Evolutionary conservation across 2,329 filamentous ascomycete species (phyloP).

Genomic region (Coniochaeta prunicola): DNA sequence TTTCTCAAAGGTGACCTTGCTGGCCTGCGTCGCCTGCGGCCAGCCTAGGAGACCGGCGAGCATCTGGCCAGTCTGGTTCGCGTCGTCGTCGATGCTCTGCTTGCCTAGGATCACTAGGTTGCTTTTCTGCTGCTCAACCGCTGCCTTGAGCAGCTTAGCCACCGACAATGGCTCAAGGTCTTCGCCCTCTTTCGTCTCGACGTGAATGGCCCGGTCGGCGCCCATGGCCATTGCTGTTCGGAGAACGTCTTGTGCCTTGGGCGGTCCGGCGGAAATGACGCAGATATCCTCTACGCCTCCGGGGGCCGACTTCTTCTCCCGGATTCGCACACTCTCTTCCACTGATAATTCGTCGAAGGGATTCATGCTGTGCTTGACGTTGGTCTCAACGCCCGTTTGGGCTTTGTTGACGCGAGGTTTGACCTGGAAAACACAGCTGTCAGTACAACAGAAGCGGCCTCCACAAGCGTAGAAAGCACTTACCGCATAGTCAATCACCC

Average conservation of each 20-base stretch:
- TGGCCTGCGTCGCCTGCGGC: conserved; percentile 92
- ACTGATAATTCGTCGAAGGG: conserved; percentile 98
- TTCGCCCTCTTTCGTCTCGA: conserved; percentile 69
- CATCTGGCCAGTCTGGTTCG: conserved; percentile 96
- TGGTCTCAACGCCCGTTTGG: conserved; percentile 84
- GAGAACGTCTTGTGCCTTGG: conserved; percentile 81
- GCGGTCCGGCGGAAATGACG: conserved; percentile 77
- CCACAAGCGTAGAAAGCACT: too few species aligned
- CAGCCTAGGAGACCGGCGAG: conserved; percentile 85
- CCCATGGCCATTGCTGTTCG: conserved; percentile 99
- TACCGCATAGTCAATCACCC: conserved; percentile 84
- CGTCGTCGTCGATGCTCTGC: conserved; percentile 96
- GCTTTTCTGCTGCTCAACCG: conserved; percentile 75
- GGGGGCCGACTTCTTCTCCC: conserved; percentile 70
- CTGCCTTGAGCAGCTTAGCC: conserved; percentile 77
- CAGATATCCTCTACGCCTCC: conserved; percentile 85
- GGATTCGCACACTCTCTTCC: conserved; percentile 91
- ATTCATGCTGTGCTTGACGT: conserved; percentile 98
- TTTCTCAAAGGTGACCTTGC: conserved; percentile 65
- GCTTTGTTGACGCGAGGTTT: conserved; percentile 64
- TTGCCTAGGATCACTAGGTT: conserved; percentile 94
- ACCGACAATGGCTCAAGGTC: conserved; percentile 85
- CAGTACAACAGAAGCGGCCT: too few species aligned
- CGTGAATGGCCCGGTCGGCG: conserved; percentile 83
- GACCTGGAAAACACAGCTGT: conserved; percentile 35